Conservation (phyloP, 495 filamentous ascomycete species). For the Staphylotrichum tortipilum region DNA sequence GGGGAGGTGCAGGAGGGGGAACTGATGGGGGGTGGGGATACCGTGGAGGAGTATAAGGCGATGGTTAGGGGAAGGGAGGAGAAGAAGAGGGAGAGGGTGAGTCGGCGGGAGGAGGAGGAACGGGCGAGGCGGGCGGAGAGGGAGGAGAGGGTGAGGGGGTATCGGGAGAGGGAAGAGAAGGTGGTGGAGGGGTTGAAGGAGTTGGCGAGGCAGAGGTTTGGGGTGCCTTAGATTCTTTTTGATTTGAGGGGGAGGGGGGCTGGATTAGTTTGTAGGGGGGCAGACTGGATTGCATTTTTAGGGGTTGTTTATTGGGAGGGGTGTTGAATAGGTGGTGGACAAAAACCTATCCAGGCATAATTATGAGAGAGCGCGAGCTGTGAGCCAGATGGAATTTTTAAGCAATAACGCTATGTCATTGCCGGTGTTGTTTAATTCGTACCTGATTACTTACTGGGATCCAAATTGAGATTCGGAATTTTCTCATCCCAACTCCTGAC, state of each 20-base stretch:
- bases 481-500: no score
- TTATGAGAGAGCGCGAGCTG: no score
- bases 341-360: no score
- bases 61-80: slow-evolving; percentile 45
- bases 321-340: no score
- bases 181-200: slow-evolving; percentile 58
- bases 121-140: slow-evolving; percentile 53
- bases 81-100: slow-evolving; percentile 57
- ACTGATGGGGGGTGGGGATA: slow-evolving; percentile 45
- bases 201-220: slow-evolving; percentile 54
- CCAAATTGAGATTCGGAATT: no score
- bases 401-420: no score
- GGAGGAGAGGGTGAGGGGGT: slow-evolving; percentile 51
- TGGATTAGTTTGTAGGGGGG: not conserved
- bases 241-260: not conserved
- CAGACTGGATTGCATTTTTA: not conserved
- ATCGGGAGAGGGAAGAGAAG: slow-evolving; percentile 52
- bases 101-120: slow-evolving; percentile 55
- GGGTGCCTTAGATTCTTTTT: slow-evolving; percentile 19
- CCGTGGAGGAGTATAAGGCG: slow-evolving; percentile 47
- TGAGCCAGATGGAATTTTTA: no score
- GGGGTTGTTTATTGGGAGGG: no score
- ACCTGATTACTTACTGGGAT: no score
- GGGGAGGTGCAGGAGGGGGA: slow-evolving; percentile 49
- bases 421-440: no score